Evolutionary conservation across 768 basidiomycete species (phyloP).

Genomic region (Russula compacta): DNA sequence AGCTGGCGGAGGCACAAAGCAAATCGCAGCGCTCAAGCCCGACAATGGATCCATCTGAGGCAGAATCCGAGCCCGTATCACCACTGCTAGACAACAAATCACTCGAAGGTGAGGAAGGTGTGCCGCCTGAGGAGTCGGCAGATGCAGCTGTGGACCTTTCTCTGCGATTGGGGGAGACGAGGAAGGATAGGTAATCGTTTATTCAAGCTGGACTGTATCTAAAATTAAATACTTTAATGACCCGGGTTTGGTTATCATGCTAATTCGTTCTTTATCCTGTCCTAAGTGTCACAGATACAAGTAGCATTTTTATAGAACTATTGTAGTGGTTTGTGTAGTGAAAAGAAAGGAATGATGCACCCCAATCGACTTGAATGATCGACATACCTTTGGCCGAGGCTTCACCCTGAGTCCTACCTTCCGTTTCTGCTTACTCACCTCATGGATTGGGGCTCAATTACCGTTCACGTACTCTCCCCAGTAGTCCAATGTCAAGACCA

Average conservation of each 20-base stretch:
- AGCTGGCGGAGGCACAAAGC: constrained; percentile 58
- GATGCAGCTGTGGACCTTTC: background rate
- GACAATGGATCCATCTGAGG: constrained; percentile 3
- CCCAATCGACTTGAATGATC: no score
- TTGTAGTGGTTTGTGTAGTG: background rate
- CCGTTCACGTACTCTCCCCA: background rate
- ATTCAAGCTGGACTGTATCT: background rate
- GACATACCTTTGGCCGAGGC: no score
- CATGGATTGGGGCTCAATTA: background rate
- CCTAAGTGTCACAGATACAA: background rate
- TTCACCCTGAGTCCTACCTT: no score
- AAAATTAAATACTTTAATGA: background rate
- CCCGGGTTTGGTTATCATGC: background rate
- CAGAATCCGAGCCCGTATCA: constrained; percentile 18
- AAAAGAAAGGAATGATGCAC: background rate
- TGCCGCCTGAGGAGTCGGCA: background rate
- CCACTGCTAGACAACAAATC: constrained; percentile 3
- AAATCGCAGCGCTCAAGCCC: constrained; percentile 17
- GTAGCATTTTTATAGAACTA: background rate
- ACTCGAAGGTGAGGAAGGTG: background rate
- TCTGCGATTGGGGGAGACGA: background rate
- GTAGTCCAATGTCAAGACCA: background rate
- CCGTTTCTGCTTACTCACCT: no score
- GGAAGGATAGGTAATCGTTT: constrained; percentile 8
- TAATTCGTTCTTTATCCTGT: background rate